Evolutionary conservation across 176 grass and related monocot genomes (phyloP), one percentile per base, ranked within the genome.

Genomic region (Thalia dealbata): DNA sequence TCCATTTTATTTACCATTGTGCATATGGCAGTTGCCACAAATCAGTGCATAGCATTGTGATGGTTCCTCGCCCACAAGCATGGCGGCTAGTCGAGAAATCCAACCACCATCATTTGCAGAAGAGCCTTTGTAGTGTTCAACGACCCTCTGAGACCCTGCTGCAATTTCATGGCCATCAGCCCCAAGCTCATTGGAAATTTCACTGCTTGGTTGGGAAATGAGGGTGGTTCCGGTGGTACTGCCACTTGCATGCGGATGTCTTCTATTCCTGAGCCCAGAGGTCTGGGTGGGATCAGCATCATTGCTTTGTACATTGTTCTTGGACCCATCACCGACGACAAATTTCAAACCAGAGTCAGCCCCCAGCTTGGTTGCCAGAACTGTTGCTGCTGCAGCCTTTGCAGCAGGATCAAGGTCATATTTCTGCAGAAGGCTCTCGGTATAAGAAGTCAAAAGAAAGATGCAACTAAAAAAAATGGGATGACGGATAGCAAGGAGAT

Each of bases 11-110:
- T 1, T 29, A 97, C 95, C 95, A 78, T 99, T 99, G 78, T 99
- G 95, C 95, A 99, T 93, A 79, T 81, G 81, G 72, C 95, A 99
- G 70, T 86, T 93, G 32, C 95, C 90, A 85, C 95, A 99, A 51
- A 99, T 99, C 72, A 99, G 86, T 62, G 95, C 95, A 24, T 99
- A 99, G 0, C 90, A 91, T 14, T 99, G 95, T 24, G 90, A 86
- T 27, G 95, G 95, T 84, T 99, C 95, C 79, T 99, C 95, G 41
- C 87, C 95, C 25, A 99, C 90, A 59, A 99, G 87, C 59, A 93
- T 75, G 11, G 95, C 95, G 58, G 90, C 95, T 15, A 99, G 82
- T 74, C 86, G 86, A 58, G 90, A 87, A 69, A 91, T 78, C 95
- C 90, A 99, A 76, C 95, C 85, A 77, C 85, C 79, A 60, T 91